Conservation (phyloP, 768 basidiomycete genomes). For the Panaeolus cyanescens region DNA sequence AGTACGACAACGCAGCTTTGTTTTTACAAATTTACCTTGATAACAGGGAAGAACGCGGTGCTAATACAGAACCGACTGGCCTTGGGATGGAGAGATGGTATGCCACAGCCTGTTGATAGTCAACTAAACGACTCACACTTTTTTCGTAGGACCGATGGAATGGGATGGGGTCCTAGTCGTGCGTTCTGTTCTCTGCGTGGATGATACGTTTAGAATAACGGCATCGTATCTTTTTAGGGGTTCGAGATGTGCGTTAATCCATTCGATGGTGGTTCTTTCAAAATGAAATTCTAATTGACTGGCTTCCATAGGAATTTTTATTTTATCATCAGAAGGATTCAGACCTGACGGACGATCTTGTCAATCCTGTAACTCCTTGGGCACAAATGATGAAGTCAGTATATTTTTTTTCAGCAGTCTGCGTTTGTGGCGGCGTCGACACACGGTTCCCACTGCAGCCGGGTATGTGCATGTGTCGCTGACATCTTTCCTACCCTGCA, state of each 20-base stretch:
- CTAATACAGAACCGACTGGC: slow-evolving; percentile 79
- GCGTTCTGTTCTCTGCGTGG: slow-evolving; percentile 33
- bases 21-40: neutral
- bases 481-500: slow-evolving; percentile 10
- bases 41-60: slow-evolving; percentile 75
- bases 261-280: slow-evolving; percentile 24
- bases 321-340: slow-evolving; percentile 84
- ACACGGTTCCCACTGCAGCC: neutral
- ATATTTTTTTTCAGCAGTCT: slow-evolving; percentile 7
- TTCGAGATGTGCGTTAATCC: slow-evolving; percentile 47
- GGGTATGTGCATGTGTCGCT: slow-evolving; percentile 1
- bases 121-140: neutral
- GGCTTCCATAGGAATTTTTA: slow-evolving; percentile 64
- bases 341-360: slow-evolving; percentile 53
- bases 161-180: slow-evolving; percentile 88
- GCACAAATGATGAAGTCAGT: slow-evolving; percentile 69
- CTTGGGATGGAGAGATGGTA: slow-evolving; percentile 87
- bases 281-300: slow-evolving; percentile 20
- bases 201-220: slow-evolving; percentile 13
- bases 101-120: slow-evolving; percentile 14
- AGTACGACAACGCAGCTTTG: neutral
- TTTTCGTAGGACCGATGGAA: slow-evolving; percentile 51
- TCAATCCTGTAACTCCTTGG: slow-evolving; percentile 70
- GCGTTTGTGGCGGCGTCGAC: neutral
- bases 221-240: slow-evolving; percentile 34